Evolutionary conservation across 2,329 filamentous ascomycete genomes (phyloP), one percentile per base, ranked within the genome.

Genomic region (Claviceps purpurea): DNA sequence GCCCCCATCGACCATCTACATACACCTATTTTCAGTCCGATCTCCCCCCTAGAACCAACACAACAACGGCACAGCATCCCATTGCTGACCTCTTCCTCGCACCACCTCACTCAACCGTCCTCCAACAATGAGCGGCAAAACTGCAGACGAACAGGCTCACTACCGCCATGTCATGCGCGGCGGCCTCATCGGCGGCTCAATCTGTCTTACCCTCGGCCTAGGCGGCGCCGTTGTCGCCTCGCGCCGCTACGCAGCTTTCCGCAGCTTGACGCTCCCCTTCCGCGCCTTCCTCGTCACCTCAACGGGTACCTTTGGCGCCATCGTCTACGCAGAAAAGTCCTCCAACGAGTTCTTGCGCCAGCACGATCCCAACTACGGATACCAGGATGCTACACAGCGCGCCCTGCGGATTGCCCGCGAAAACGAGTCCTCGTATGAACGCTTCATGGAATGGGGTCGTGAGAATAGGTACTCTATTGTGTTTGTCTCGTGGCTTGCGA

Each of bases 201-300:
- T 81, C 45, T 90, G 93, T 57, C 71, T 89, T 2, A 75, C 71
- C 40, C 63, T 82, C 37, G 90, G 91, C 57, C 59, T 79, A 8
- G 74, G 75, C 30, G 88, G 82, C 62, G 84, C 95, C 24, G 56
- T 79, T n/a, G 68, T 71, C 48, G 89, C 85, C 20, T 78, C 79
- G 50, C 74, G 74, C 56, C 84, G 89, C 62, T 96, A 85, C 68
- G 75, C 81, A 48, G 82, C 81, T 61, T 87, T 97, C 75, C 82
- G 87, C 59, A 71, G 76, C 58, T 82, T 98, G 56, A 95, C 91
- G 0, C 65, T 96, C 0, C 93, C 89, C 18, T 89, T 98, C 77
- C 87, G 89, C 60, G 76, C 88, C 51, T 98, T 97, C 79, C 81
- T 97, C 56, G 79, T 93, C 58, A 85, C 87, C 45, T 95, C 89